phyloP scores from a whole-genome alignment of 1,284 basidiomycete genomes.

The Cutaneotrichosporon curvatum region DNA sequence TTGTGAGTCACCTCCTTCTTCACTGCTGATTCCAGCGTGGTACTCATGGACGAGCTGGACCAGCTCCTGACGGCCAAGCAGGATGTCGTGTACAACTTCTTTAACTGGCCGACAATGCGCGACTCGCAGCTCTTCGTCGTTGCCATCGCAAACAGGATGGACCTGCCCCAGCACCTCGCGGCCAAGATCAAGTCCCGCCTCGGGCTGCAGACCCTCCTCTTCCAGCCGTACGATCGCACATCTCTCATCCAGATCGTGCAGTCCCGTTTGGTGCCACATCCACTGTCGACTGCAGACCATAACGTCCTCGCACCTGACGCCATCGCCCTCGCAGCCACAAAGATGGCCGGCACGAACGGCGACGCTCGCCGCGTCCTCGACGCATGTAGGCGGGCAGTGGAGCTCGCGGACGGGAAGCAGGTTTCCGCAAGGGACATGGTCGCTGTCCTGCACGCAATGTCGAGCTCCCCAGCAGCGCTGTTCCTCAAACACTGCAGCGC shows the following conservation, averaged over 20 bases:
- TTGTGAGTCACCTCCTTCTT: conserved; percentile 31
- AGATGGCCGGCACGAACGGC: conserved; percentile 85
- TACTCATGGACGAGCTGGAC: conserved; percentile 97
- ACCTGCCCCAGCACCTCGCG: conserved; percentile 88
- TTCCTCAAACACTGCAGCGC: conserved; percentile 73
- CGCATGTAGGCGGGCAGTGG: conserved; percentile 80
- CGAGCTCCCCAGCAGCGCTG: conserved; percentile 78
- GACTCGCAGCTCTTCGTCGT: conserved; percentile 85
- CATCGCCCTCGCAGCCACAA: conserved; percentile 81
- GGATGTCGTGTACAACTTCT: conserved; percentile 98
- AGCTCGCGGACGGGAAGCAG: conserved; percentile 53
- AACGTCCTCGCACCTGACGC: conserved; percentile 59
- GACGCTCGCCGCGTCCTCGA: conserved; percentile 91
- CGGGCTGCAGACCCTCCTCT: conserved; percentile 86
- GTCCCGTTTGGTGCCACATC: conserved; percentile 57
- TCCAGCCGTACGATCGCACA: conserved; percentile 76
- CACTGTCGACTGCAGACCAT: conserved; percentile 56
- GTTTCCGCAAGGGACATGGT: conserved; percentile 70
- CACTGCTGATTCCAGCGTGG: conserved; percentile 56
- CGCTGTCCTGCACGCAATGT: conserved; percentile 79
- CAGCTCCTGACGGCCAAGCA: conserved; percentile 93
- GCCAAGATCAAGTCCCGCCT: conserved; percentile 87
- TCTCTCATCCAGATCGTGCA: conserved; percentile 83
- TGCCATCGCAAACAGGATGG: conserved; percentile 98
- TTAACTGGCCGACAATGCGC: conserved; percentile 93